Conservation (phyloP, 805 yeast species). For the Monosporozyma aquatica region DNA sequence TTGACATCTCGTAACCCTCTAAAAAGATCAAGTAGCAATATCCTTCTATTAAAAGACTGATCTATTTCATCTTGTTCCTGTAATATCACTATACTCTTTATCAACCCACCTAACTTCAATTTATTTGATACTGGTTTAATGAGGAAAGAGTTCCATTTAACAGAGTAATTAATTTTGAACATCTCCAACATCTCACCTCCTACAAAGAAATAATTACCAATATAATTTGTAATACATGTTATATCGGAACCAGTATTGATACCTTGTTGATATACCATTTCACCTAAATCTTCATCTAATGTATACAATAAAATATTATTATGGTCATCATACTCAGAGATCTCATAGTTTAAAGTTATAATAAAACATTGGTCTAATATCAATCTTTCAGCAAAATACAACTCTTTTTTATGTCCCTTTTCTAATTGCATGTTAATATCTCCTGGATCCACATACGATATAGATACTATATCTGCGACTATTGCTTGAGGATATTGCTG, state of each 20-base stretch:
- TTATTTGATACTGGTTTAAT: slow-evolving; percentile 20
- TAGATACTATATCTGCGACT: slow-evolving; percentile 14
- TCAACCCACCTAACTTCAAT: slow-evolving; percentile 11
- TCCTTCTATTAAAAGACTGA: too few species aligned
- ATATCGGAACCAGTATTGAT: slow-evolving; percentile 15
- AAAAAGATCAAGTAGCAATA: slow-evolving; percentile 8
- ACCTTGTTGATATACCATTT: slow-evolving; percentile 21
- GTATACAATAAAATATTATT: slow-evolving; percentile 30
- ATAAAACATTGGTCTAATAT: slow-evolving; percentile 32
- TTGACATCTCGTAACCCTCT: slow-evolving; percentile 15
- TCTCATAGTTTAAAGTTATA: slow-evolving; percentile 29
- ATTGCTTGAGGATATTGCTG: slow-evolving; percentile 14
- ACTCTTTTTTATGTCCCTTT: slow-evolving; percentile 5
- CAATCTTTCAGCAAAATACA: slow-evolving; percentile 27
- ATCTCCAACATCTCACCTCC: slow-evolving; percentile 28
- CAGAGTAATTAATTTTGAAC: slow-evolving; percentile 28
- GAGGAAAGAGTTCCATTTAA: slow-evolving; percentile 29
- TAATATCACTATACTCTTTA: slow-evolving; percentile 5
- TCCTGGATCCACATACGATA: slow-evolving; percentile 9
- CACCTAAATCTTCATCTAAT: slow-evolving; percentile 29
- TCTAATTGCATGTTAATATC: not conserved
- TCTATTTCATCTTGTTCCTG: not conserved
- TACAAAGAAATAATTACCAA: slow-evolving; percentile 24
- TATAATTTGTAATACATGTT: slow-evolving; percentile 22
- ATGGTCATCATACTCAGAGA: slow-evolving; percentile 23